Base-by-base conservation (phyloP, 1,284 basidiomycete genomes). In the Afroboletus lepidellus region DNA sequence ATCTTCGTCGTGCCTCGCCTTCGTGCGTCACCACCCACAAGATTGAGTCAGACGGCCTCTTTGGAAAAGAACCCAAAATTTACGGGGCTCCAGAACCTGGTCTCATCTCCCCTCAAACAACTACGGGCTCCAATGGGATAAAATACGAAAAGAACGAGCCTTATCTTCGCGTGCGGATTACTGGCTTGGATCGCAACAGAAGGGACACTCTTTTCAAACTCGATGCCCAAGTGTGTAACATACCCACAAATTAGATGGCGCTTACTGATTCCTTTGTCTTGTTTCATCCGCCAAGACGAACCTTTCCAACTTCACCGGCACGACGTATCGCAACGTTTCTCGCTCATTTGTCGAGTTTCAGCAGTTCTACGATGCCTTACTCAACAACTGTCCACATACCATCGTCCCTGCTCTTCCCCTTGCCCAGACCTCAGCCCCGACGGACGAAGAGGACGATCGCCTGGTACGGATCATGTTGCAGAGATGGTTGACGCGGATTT, bases 371-470 rank as follows among this genome's bases (percentile, higher is more conserved):
- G 93, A 96, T 54, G 79, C 39, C 25, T 78, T 92, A 57, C 81
- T 91, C 27, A 79, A 85, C 60, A 90, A 81, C 69, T 92, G 90
- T 65, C 92, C 92, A 0, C 92, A 94, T 63, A 94, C 92, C 13
- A 95, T 97, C 60, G 79, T 96, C 13, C 91, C 94, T 13, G 94
- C 94, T 4, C 78, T 97, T 12, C 94, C 94, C 1, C 78, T 96
- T 20, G 83, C 93, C 2, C 91, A 95, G 59, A 97, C 94, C 0
- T 95, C 93, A 2, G 94, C 94, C 1, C 87, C 92, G 21, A 94
- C 92, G 15, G 94, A 97, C 66, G 94, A 97, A 72, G 95, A 98
- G 72, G 92, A 98, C 69, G 94, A 98, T 69, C 80, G 95, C 30
- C 78, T 98, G 2, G 92, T 98, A 36, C 87, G 88, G 65, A 89